Percentiles rank a stretch among this genome's conserved stretches.
These are phyloP conservation scores for Pascua guehoae DNA, from an alignment of 1,284 basidiomycete genomes.

Conservation along the genomic window DNA sequence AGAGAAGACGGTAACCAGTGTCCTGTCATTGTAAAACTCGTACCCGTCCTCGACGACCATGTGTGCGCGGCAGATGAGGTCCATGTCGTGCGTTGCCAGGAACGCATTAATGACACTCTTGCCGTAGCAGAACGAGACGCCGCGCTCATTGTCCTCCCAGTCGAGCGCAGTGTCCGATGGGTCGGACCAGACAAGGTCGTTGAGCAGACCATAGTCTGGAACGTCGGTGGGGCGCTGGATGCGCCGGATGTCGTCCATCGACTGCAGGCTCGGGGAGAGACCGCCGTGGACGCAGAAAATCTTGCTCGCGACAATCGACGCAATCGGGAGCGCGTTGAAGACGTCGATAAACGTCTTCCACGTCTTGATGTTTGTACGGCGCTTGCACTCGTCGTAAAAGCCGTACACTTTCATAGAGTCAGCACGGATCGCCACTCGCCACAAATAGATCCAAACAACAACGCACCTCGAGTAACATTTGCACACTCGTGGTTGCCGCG, in stretches of 20 bases:
- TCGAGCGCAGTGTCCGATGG: slow-evolving; percentile 99
- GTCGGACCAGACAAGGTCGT: slow-evolving; percentile 97
- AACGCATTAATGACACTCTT: slow-evolving; percentile 97
- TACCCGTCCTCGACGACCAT: slow-evolving; percentile 98
- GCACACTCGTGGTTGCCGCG: slow-evolving; percentile 63
- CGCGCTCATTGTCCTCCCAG: slow-evolving; percentile 98
- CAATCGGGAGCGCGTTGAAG: slow-evolving; percentile 64
- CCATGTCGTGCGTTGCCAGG: slow-evolving; percentile 99
- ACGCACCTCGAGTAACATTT: too few species aligned
- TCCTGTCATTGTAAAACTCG: slow-evolving; percentile 97
- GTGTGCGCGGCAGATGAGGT: slow-evolving; percentile 96
- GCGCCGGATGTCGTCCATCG: slow-evolving; percentile 98
- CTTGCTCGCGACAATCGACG: slow-evolving; percentile 62
- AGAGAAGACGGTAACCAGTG: slow-evolving; percentile 94
- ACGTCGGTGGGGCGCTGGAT: slow-evolving; percentile 99
- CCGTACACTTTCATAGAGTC: slow-evolving; percentile 52
- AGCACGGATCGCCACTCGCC: too few species aligned
- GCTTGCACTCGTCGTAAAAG: slow-evolving; percentile 63
- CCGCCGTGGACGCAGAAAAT: slow-evolving; percentile 57
- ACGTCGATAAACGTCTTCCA: slow-evolving; percentile 65
- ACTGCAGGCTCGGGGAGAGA: slow-evolving; percentile 88
- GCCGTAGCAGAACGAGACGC: slow-evolving; percentile 83
- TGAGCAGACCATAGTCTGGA: slow-evolving; percentile 95
- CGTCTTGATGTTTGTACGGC: slow-evolving; percentile 62
- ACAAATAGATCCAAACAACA: too few species aligned